phyloP scores from a whole-genome alignment of 371 early-diverging fungal genomes.

The Mucor velutinosus region DNA sequence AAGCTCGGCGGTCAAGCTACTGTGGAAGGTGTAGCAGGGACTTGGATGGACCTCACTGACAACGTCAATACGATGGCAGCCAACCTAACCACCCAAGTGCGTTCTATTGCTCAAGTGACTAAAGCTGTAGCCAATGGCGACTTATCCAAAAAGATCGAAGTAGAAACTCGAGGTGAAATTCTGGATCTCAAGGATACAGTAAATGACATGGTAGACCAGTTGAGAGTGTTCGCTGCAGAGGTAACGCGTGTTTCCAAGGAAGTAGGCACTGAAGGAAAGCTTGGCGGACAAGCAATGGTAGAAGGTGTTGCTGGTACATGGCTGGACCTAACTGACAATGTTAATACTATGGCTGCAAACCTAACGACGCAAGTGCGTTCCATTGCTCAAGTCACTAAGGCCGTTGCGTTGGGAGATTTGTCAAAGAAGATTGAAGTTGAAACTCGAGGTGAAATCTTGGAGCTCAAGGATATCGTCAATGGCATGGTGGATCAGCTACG shows the following conservation, averaged over 20 bases:
- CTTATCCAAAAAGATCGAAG: conserved; percentile 46
- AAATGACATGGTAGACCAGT: too few relatives aligned
- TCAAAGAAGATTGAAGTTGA: conserved; percentile 42
- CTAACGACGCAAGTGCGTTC: conserved; percentile 62
- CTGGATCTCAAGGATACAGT: conserved; percentile 24
- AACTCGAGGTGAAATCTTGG: conserved; percentile 46
- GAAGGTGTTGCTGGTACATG: conserved; percentile 49
- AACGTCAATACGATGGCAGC: conserved; percentile 58
- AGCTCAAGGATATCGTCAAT: background rate
- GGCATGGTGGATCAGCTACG: too few relatives aligned
- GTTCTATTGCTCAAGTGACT: conserved; percentile 65
- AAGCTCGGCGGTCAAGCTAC: conserved; percentile 37
- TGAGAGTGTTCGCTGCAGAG: too few relatives aligned
- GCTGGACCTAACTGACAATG: conserved; percentile 68
- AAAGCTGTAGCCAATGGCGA: conserved; percentile 67
- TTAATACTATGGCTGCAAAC: conserved; percentile 66
- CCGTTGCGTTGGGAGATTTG: conserved; percentile 62
- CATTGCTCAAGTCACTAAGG: conserved; percentile 61
- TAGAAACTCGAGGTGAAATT: conserved; percentile 60
- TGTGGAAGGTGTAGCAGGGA: conserved; percentile 58
- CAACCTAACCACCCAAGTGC: conserved; percentile 60
- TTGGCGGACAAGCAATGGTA: too few relatives aligned
- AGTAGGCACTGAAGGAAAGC: too few relatives aligned
- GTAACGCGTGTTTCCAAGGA: too few relatives aligned
- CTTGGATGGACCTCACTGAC: conserved; percentile 68